These are phyloP conservation scores for Mycena capillaripes DNA, from an alignment of 768 basidiomycete species.

Conservation along the genomic window DNA sequence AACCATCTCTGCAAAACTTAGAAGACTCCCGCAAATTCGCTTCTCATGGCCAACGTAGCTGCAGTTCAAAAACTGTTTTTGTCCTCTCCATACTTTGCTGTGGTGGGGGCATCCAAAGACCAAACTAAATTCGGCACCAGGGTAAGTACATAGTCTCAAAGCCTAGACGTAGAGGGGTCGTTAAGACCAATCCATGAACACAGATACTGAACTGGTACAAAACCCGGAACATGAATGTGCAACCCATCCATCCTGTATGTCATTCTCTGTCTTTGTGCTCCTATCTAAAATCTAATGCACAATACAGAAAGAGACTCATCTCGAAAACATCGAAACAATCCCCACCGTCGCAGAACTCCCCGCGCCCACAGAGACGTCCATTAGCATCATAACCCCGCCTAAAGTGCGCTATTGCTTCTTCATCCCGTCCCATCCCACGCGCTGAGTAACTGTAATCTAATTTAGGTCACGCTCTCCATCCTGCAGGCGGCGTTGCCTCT, in stretches of 20 bases:
- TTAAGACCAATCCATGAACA: background rate
- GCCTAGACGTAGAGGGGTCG: background rate
- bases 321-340: conserved; percentile 76
- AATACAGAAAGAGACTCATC: conserved; percentile 74
- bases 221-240: conserved; percentile 67
- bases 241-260: conserved; percentile 82
- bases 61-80: conserved; percentile 72
- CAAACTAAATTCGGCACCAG: conserved; percentile 84
- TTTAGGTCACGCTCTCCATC: conserved; percentile 77
- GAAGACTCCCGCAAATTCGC: background rate
- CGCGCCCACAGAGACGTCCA: conserved; percentile 73
- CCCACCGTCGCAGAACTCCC: conserved; percentile 68
- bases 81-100: conserved; percentile 75
- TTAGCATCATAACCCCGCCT: conserved; percentile 85
- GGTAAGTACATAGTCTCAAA: too few relatives aligned
- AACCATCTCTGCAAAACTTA: too few relatives aligned
- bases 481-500: conserved; percentile 78
- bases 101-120: conserved; percentile 88
- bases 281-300: background rate
- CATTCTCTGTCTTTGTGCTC: background rate
- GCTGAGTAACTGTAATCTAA: background rate
- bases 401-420: conserved; percentile 60
- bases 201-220: conserved; percentile 88
- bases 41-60: conserved; percentile 8
- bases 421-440: conserved; percentile 10